phyloP scores from a whole-genome alignment of 1,284 basidiomycete genomes.

The Athelia psychrophila region DNA sequence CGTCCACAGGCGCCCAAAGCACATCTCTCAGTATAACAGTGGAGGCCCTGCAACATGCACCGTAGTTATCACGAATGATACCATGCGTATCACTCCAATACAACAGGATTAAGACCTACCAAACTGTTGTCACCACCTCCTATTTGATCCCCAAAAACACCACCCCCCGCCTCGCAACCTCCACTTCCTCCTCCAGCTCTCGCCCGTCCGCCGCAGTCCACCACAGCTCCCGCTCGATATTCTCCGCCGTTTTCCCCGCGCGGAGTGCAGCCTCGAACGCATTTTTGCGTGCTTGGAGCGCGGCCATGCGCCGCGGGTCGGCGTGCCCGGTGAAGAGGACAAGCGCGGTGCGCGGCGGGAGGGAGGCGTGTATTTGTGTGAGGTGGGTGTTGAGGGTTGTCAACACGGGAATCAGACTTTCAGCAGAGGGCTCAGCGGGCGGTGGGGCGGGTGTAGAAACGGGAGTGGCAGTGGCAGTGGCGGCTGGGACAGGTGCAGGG shows the following conservation, averaged over 20 bases:
- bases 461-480: conserved; percentile 46
- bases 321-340: conserved; percentile 85
- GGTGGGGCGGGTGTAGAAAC: conserved; percentile 33
- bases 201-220: conserved; percentile 81
- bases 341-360: conserved; percentile 78
- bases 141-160: conserved; percentile 78
- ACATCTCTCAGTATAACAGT: too few species aligned
- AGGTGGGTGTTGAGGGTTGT: conserved; percentile 60
- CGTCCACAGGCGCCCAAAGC: too few species aligned
- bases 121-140: too few species aligned
- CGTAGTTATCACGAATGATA: too few species aligned
- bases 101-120: too few species aligned
- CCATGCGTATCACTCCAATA: too few species aligned
- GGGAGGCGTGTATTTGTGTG: conserved; percentile 54
- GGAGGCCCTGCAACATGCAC: too few species aligned
- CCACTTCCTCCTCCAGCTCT: conserved; percentile 75
- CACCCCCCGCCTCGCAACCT: conserved; percentile 76
- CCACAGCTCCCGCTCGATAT: conserved; percentile 40
- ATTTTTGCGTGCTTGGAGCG: conserved; percentile 63
- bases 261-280: conserved; percentile 73
- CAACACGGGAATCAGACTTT: conserved; percentile 36
- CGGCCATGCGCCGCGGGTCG: conserved; percentile 77
- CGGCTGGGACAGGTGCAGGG: conserved; percentile 58
- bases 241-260: conserved; percentile 48
- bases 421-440: conserved; percentile 30